Evolutionary conservation across 2,329 filamentous ascomycete genomes (phyloP).

Genomic region (Coniochaeta prunicola): DNA sequence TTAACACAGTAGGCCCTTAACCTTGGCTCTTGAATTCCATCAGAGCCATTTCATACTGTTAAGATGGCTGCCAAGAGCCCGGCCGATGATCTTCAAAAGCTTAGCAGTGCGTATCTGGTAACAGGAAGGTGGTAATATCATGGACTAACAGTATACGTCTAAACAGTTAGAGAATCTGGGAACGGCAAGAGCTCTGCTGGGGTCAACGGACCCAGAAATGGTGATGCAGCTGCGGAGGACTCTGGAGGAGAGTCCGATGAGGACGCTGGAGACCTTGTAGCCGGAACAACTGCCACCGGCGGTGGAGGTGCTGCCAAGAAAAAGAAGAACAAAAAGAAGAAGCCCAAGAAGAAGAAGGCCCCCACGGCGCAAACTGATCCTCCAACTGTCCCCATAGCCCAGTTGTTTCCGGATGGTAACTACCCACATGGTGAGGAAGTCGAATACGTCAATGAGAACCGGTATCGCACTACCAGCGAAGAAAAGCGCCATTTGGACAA

Average conservation of each 20-base stretch:
- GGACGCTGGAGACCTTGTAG: conserved; percentile 35
- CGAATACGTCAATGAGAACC: conserved; percentile 71
- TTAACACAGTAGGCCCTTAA: too few species aligned
- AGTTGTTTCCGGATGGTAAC: conserved; percentile 63
- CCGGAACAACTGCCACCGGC: conserved; percentile 22
- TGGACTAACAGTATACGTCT: not conserved
- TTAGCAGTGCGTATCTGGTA: conserved; percentile 1
- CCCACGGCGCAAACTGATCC: conserved; percentile 64
- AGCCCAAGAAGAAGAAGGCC: conserved; percentile 60
- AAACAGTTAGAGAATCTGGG: not conserved
- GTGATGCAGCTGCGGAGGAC: conserved; percentile 19
- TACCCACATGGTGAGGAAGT: conserved; percentile 74
- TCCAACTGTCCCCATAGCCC: conserved; percentile 63
- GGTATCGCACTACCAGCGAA: conserved; percentile 70
- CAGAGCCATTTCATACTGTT: too few species aligned
- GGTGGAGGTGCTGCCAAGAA: conserved; percentile 41
- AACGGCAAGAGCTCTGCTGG: not conserved
- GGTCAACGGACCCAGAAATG: not conserved
- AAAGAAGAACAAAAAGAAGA: conserved; percentile 77
- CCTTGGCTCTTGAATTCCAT: too few species aligned
- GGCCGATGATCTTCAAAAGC: not conserved
- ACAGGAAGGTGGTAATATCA: not conserved
- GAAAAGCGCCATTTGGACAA: conserved; percentile 80
- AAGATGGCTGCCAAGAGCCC: conserved; percentile 1
- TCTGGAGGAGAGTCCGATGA: conserved; percentile 44